Base-by-base conservation (phyloP, 441 rosid genomes). In the Corymbia citriodora region DNA sequence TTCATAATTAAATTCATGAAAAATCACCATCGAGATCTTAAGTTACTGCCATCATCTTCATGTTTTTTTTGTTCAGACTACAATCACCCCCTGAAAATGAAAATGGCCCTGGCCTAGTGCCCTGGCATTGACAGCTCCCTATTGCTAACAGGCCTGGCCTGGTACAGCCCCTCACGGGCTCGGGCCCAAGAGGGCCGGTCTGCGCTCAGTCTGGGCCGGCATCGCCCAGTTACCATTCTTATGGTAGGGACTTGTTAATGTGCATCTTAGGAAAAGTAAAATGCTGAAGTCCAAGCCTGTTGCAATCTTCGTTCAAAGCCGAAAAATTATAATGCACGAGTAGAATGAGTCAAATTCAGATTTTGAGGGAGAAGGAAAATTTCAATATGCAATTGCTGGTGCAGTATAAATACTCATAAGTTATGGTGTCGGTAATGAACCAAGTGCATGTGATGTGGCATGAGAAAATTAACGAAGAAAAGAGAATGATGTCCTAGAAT, bases 151-250 rank as follows among this genome's bases (percentile, higher is more conserved):
- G 59, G 59, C 16, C 21, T 55, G 21, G 19, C 10, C 59, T 19
- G 25, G 0, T 18, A 8, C 25, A 55, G 59, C 25, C 25, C 0
- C 59, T 55, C 59, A 55, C 10, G 25, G 10, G 59, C 59, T 55
- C 1, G 25, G 10, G 59, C 59, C 59, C 59, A 55, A 19, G 59
- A 10, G 0, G 19, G 59, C 25, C 0, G 2, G 25, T 0, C 21
- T 55, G 59, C 21, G 25, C 21, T 3, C 8, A 3, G 25, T 55
- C 10, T 55, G 4, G 25, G 10, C 23, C 0, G 7, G 3, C 57
- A 54, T 54, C 21, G 9, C 57, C 9, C 1, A 0, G 4, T 40
- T 40, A 40, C 45, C 45, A 40, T 40, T 40, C 45, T 40, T 40
- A 40, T 4, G 45, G 45, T 40, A 40, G 45, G 61, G 5, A 55